Conservation (phyloP, 805 yeast genomes). For the Starmera dryadoides region DNA sequence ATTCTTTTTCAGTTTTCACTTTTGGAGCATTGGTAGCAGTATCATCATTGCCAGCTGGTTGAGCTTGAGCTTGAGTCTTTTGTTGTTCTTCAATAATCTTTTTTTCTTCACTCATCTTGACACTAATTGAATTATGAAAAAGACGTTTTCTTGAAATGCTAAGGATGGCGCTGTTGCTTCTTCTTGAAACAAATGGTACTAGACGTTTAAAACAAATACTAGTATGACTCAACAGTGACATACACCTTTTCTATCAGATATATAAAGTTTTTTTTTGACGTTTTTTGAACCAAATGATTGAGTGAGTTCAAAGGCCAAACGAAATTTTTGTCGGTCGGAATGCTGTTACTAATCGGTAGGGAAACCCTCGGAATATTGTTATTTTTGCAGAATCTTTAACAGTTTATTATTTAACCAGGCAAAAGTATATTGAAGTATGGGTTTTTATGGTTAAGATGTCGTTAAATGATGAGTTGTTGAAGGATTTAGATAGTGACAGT, state of each 20-base stretch:
- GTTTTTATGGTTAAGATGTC: no score
- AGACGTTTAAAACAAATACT: neutral
- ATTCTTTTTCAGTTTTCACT: constrained; percentile 69
- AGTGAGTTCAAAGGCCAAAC: no score
- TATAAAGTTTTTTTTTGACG: no score
- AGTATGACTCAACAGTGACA: neutral
- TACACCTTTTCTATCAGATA: no score
- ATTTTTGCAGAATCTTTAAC: no score
- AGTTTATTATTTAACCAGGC: no score
- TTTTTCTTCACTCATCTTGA: constrained; percentile 9
- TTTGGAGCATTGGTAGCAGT: constrained; percentile 18
- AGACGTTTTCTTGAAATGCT: neutral
- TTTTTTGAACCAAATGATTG: no score
- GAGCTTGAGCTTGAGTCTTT: constrained; percentile 4
- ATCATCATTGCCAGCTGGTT: constrained; percentile 1
- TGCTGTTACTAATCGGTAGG: no score
- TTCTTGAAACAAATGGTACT: neutral
- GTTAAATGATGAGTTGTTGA: constrained; percentile 18
- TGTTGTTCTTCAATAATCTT: constrained; percentile 6
- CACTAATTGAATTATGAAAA: neutral
- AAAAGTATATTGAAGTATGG: no score
- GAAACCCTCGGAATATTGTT: no score
- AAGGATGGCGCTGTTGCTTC: neutral
- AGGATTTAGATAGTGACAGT: constrained; percentile 26
- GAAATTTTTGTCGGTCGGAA: no score